Evolutionary conservation across 2,329 filamentous ascomycete species (phyloP), one percentile per base, ranked within the genome.

Genomic region (Ceratocystis destructans): DNA sequence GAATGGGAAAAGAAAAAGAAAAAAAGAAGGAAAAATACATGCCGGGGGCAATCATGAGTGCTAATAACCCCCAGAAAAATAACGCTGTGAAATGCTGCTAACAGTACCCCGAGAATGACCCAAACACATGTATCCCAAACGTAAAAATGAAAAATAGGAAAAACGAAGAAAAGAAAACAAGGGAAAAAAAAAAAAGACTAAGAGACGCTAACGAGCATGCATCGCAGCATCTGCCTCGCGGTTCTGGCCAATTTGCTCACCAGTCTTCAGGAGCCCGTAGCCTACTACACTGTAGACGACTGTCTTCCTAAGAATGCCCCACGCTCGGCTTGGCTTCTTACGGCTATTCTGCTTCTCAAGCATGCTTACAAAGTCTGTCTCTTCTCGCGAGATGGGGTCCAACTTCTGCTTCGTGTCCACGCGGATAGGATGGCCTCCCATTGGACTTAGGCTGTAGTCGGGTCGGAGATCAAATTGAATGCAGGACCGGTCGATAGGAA

Each of bases 181-280:
- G 8, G 28, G n/a, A 45, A 57, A 55, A 63, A 53, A 64, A 28
- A 12, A 1, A 12, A 28, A 57, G 10, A 17, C 17, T 41, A 84
- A 75, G 15, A 84, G 79, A 7, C 20, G 28, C 31, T 59, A 59
- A 20, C 10, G 55, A 8, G 7, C 55, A 37, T 59, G 17, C 5
- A 76, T 77, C 1, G 82, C 63, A 25, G 50, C 48, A 17, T 15
- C n/a, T 12, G 37, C 63, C 37, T 46, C 25, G 5, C 45, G 48
- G 25, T 50, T 59, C 12, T 59, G 62, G 2, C 62, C 62, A 17
- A 64, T 31, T 50, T 64, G 62, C 46, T 64, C 62, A 20, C 62
- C 46, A 6, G 45, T 46, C 62, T 64, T 64, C n/a, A 64, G 22
- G 20, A 64, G 20, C 15, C 25, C 45, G 41, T 64, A 64, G 62